Conservation (phyloP, 371 early-diverging fungal genomes). For the Dinochytrium kinnereticum region DNA sequence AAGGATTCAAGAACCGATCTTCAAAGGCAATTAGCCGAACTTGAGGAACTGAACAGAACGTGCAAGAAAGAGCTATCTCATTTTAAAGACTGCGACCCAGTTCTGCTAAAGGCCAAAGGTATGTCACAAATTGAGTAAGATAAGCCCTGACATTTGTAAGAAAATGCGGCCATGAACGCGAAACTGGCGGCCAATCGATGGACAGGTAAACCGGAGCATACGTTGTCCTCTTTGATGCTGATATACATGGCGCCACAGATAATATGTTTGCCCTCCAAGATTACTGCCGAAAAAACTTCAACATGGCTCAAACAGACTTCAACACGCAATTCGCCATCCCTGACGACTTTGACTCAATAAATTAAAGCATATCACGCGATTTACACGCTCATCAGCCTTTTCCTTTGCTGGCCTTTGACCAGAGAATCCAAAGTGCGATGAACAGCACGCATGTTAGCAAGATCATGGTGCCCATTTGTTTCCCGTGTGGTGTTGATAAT, state of each 20-base stretch:
- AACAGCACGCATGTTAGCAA: neutral
- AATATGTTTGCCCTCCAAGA: conserved; percentile 88
- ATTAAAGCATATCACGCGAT: neutral
- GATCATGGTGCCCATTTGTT: neutral
- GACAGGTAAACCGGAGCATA: conserved; percentile 72
- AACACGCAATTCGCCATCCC: conserved; percentile 75
- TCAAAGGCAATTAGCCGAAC: conserved; percentile 55
- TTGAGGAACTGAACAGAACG: conserved; percentile 45
- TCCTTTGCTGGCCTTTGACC: neutral
- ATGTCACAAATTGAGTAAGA: neutral
- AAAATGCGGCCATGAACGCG: conserved; percentile 62
- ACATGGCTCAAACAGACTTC: conserved; percentile 73
- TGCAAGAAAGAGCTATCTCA: conserved; percentile 61
- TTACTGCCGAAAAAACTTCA: conserved; percentile 80
- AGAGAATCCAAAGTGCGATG: neutral
- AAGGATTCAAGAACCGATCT: conserved; percentile 62
- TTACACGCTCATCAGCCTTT: neutral
- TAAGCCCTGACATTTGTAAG: conserved; percentile 42
- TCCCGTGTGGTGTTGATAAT: neutral
- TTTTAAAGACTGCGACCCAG: conserved; percentile 82
- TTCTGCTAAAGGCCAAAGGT: conserved; percentile 68
- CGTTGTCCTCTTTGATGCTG: no score
- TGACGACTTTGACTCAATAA: conserved; percentile 58
- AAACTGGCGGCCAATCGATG: conserved; percentile 85
- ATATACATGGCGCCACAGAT: no score